Conservation (phyloP, 768 basidiomycete genomes). For the Saitozyma podzolica region DNA sequence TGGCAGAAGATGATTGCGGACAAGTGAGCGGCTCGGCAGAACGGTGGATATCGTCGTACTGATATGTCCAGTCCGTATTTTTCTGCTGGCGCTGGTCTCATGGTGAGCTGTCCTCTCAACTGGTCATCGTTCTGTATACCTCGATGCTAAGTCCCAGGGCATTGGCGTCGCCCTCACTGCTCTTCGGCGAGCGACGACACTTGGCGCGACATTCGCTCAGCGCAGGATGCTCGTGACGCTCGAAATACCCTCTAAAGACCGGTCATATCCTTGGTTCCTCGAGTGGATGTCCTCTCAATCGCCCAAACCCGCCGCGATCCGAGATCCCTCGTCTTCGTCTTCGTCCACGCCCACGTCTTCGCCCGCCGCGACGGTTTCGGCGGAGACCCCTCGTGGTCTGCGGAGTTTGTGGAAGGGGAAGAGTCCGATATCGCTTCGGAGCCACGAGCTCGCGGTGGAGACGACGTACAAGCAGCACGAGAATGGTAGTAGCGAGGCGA, state of each 20-base stretch:
- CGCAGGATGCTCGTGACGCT: constrained; percentile 89
- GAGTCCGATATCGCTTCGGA: constrained; percentile 56
- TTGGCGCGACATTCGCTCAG: constrained; percentile 73
- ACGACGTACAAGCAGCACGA: constrained; percentile 81
- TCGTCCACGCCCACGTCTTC: constrained; percentile 9
- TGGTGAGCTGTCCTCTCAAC: constrained; percentile 61
- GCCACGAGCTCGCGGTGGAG: constrained; percentile 92
- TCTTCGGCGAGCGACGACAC: constrained; percentile 67
- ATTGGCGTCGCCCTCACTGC: constrained; percentile 79
- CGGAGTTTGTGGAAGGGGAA: constrained; percentile 28
- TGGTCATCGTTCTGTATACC: background rate
- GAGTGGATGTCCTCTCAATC: constrained; percentile 75
- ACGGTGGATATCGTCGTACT: background rate
- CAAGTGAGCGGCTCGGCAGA: constrained; percentile 33
- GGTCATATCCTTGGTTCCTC: constrained; percentile 93
- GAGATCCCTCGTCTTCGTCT: constrained; percentile 5
- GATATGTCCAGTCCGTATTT: constrained; percentile 76
- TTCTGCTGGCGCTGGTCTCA: constrained; percentile 94
- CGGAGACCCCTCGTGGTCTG: constrained; percentile 12
- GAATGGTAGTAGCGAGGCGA: constrained; percentile 84
- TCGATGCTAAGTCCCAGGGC: constrained; percentile 60
- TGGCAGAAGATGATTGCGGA: constrained; percentile 41
- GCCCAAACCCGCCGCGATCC: constrained; percentile 1
- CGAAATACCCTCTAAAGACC: constrained; percentile 95
- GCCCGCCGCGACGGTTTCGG: no score